Evolutionary conservation across 179 eudicot genomes (phyloP).

Genomic region (Gypsophila paniculata): DNA sequence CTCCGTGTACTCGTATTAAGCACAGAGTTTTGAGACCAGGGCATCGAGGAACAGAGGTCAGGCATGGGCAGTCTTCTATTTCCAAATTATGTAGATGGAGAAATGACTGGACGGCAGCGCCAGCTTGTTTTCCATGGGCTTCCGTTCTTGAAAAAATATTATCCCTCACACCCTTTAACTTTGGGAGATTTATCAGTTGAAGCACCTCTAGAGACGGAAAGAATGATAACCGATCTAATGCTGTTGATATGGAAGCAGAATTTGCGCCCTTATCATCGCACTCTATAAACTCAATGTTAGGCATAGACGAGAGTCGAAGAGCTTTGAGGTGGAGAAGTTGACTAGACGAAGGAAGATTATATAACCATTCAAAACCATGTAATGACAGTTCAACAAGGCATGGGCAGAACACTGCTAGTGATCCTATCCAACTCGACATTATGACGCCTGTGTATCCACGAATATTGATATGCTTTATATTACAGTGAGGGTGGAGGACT

Average conservation of each 20-base stretch:
- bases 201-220: constrained; percentile 18
- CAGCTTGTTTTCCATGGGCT: too few relatives aligned
- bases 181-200: background rate
- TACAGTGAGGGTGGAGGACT: background rate
- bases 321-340: constrained; percentile 15
- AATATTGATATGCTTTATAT: background rate
- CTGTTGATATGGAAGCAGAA: background rate
- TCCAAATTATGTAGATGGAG: background rate
- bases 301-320: background rate
- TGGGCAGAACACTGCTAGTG: background rate
- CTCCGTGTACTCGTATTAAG: background rate
- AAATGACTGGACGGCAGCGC: constrained; percentile 4
- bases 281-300: constrained; percentile 10
- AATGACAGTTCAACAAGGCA: background rate
- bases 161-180: constrained; percentile 19
- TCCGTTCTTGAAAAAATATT: background rate
- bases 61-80: background rate
- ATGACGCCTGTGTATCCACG: background rate
- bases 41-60: constrained; percentile 11
- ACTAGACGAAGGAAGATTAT: constrained; percentile 4
- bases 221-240: background rate
- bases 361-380: background rate
- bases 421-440: constrained; percentile 12
- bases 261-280: background rate
- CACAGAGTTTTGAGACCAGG: background rate